Conservation (phyloP, 495 filamentous ascomycete species). For the Penicillium cinerascens region DNA sequence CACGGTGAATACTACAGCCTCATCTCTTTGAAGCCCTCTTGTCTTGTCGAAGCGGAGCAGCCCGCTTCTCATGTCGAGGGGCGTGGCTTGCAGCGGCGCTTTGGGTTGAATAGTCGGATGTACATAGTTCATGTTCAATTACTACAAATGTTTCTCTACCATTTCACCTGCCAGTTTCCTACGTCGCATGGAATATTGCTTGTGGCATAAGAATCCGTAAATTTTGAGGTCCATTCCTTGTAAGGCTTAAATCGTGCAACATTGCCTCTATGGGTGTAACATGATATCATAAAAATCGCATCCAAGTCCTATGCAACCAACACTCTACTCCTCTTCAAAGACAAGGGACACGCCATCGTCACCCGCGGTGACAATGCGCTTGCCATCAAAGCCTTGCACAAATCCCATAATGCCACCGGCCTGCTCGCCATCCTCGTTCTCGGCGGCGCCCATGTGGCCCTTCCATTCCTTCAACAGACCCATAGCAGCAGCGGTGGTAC, state of each 20-base stretch:
- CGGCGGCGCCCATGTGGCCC: constrained; percentile 73
- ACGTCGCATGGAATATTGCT: not conserved
- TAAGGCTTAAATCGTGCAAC: not conserved
- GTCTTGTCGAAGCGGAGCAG: constrained; percentile 12
- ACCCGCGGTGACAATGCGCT: constrained; percentile 76
- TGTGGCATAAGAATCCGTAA: not conserved
- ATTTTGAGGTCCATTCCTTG: not conserved
- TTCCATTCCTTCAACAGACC: constrained; percentile 76
- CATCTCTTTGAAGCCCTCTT: constrained; percentile 3
- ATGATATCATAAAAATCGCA: constrained; percentile 23
- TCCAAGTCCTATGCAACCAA: constrained; percentile 6
- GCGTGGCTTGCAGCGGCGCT: constrained; percentile 25
- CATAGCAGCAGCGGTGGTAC: constrained; percentile 58
- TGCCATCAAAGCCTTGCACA: constrained; percentile 67
- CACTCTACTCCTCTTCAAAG: constrained; percentile 50
- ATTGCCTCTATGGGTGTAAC: constrained; percentile 12
- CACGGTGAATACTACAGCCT: constrained; percentile 8
- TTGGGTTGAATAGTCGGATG: constrained; percentile 40
- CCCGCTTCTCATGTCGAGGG: constrained; percentile 2
- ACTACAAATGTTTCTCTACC: constrained; percentile 29
- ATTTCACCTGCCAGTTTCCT: constrained; percentile 1
- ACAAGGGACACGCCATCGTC: constrained; percentile 76
- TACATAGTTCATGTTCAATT: constrained; percentile 43
- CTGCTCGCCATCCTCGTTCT: constrained; percentile 56
- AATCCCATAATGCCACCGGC: constrained; percentile 85